Conservation (phyloP, 1,284 basidiomycete genomes). For the Inonotus hispidus region DNA sequence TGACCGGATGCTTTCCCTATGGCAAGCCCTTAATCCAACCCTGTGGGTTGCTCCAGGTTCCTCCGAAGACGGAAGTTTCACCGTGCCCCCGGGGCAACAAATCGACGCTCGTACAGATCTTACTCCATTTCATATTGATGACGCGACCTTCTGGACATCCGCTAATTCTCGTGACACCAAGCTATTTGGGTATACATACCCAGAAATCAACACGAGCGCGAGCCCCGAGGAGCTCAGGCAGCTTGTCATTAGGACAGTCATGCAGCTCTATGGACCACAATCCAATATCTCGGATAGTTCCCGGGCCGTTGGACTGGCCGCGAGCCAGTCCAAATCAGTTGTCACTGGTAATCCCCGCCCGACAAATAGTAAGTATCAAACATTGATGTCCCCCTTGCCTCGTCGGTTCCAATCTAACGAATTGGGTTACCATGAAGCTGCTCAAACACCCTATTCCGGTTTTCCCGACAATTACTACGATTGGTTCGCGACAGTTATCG, state of each 20-base stretch:
- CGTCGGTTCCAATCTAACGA: no score
- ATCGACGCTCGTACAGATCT: background rate
- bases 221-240: background rate
- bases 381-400: background rate
- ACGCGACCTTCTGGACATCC: background rate
- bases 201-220: background rate
- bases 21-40: constrained; percentile 36
- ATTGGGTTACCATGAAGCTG: background rate
- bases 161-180: background rate
- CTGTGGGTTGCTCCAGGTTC: constrained; percentile 33
- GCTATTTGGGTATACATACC: background rate
- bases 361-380: background rate
- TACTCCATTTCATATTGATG: constrained; percentile 1
- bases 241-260: background rate
- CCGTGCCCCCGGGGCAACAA: background rate
- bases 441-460: background rate
- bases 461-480: background rate
- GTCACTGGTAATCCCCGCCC: background rate
- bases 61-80: constrained; percentile 27
- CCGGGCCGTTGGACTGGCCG: background rate
- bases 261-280: constrained; percentile 1
- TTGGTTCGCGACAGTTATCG: background rate
- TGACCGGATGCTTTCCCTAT: constrained; percentile 41
- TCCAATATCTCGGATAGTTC: background rate
- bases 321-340: background rate